Conservation (phyloP, 2,329 filamentous ascomycete genomes). For the Colletotrichum noveboracense region DNA sequence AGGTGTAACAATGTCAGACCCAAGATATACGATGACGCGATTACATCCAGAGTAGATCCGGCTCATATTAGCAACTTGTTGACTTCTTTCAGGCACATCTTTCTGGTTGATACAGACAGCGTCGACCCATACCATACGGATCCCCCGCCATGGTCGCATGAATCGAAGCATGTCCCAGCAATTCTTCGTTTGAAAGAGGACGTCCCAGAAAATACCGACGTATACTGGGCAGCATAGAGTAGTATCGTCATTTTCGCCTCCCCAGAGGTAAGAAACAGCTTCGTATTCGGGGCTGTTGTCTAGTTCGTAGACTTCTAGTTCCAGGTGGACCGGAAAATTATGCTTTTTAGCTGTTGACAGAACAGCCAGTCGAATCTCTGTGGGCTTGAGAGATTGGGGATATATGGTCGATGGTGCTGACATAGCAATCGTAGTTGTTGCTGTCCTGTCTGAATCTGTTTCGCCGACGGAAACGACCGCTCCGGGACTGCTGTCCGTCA, state of each 20-base stretch:
- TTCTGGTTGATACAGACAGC: slow-evolving; percentile 29
- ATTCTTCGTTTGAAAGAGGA: slow-evolving; percentile 31
- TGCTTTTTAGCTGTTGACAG: not conserved
- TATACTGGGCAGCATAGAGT: not conserved
- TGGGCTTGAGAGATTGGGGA: not conserved
- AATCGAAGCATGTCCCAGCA: slow-evolving; percentile 28
- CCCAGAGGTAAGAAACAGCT: not conserved
- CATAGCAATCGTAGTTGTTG: too few relatives aligned
- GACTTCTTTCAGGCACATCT: slow-evolving; percentile 22
- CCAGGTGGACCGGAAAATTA: not conserved
- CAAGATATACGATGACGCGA: slow-evolving; percentile 26
- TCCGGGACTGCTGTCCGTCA: too few relatives aligned
- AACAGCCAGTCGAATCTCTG: not conserved
- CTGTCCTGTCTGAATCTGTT: too few relatives aligned
- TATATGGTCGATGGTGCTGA: not conserved
- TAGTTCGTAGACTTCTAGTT: not conserved
- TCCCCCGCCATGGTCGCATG: slow-evolving; percentile 13
- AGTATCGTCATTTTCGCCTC: not conserved
- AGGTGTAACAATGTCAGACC: not conserved
- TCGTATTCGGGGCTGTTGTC: not conserved
- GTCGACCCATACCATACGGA: slow-evolving; percentile 28
- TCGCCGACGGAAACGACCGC: too few relatives aligned
- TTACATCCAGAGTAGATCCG: slow-evolving; percentile 26
- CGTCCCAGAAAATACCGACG: slow-evolving; percentile 30
- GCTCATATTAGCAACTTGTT: slow-evolving; percentile 27